Conservation (phyloP, 2,329 filamentous ascomycete species). For the Xylaria polymorpha region DNA sequence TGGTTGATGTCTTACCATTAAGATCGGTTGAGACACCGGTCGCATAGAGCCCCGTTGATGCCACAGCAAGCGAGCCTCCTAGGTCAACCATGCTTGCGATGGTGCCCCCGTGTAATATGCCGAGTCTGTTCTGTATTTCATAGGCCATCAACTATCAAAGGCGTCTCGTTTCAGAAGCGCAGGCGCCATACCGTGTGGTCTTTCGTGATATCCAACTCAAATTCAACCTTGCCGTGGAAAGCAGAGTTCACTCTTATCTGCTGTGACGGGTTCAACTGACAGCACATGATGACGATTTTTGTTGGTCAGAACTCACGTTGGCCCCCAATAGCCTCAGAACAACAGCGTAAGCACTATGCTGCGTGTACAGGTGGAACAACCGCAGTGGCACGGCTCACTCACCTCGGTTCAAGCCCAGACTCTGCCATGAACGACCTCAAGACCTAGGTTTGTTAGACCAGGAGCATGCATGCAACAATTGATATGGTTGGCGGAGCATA, state of each 20-base stretch:
- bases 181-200: constrained; percentile 74
- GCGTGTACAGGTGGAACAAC: not conserved
- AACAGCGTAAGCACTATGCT: constrained; percentile 3
- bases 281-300: not conserved
- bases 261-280: constrained; percentile 19
- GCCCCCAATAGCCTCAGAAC: constrained; percentile 55
- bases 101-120: constrained; percentile 81
- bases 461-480: not conserved
- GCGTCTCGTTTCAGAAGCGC: not conserved
- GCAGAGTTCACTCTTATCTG: constrained; percentile 76
- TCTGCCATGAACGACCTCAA: constrained; percentile 86
- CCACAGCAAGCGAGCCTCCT: constrained; percentile 73
- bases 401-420: constrained; percentile 92
- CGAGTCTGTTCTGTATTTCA: constrained; percentile 73
- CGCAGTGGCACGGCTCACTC: constrained; percentile 42
- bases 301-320: constrained; percentile 51
- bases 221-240: constrained; percentile 74
- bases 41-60: constrained; percentile 70
- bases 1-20: constrained; percentile 60
- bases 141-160: constrained; percentile 7
- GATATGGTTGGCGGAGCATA: constrained; percentile 53
- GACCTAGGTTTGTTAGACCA: constrained; percentile 64
- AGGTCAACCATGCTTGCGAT: constrained; percentile 80
- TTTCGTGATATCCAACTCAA: constrained; percentile 79
- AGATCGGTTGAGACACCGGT: constrained; percentile 75